Evolutionary conservation across 2,329 filamentous ascomycete species (phyloP).

Genomic region (Arachnomyces sp.): DNA sequence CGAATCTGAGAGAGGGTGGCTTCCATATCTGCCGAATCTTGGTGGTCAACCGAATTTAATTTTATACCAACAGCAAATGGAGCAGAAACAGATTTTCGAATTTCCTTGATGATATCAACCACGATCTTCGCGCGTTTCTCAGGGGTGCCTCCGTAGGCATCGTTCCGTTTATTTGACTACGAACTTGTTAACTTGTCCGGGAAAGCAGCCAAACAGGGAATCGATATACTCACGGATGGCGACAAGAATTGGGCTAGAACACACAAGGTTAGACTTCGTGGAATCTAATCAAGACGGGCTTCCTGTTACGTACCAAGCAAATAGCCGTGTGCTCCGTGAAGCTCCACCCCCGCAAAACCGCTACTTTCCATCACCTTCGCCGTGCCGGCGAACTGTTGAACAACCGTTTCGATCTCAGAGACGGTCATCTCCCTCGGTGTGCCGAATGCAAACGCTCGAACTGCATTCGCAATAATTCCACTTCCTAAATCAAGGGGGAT

Average conservation of each 20-base stretch:
- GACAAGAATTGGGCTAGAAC: conserved; percentile 29
- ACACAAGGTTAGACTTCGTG: background rate
- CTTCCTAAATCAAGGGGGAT: no score
- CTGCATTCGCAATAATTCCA: no score
- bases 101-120: conserved; percentile 36
- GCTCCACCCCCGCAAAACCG: conserved; percentile 46
- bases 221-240: conserved; percentile 40
- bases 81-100: conserved; percentile 33
- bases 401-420: conserved; percentile 46
- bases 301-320: conserved; percentile 29
- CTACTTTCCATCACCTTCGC: conserved; percentile 43
- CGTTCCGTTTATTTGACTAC: conserved; percentile 31
- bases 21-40: conserved; percentile 24
- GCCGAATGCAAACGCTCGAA: no score
- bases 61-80: conserved; percentile 43
- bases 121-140: conserved; percentile 26
- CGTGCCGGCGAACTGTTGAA: conserved; percentile 45
- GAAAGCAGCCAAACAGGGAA: conserved; percentile 11
- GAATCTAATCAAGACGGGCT: conserved; percentile 8
- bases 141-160: conserved; percentile 33
- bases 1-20: conserved; percentile 52
- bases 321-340: conserved; percentile 48
- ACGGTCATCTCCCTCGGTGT: no score
- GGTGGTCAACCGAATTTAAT: conserved; percentile 43
- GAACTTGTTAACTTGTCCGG: conserved; percentile 33